Conservation (phyloP, 805 yeast genomes). For the Isabelozyma pseudorhagii region DNA sequence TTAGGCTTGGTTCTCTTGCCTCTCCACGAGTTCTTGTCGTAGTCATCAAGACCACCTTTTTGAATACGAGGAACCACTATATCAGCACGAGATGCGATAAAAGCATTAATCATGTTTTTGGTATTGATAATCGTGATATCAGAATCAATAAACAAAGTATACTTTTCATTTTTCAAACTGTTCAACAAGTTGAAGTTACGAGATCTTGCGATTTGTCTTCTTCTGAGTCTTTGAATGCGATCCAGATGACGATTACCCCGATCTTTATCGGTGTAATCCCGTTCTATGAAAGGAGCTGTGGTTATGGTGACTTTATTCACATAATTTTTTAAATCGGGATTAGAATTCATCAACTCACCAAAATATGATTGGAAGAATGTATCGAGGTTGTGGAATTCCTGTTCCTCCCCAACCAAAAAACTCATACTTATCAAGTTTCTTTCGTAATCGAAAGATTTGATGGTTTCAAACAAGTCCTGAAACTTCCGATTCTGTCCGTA, state of each 20-base stretch:
- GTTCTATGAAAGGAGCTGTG: conserved; percentile 33
- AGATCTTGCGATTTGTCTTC: conserved; percentile 34
- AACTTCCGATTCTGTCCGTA: conserved; percentile 36
- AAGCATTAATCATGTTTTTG: conserved; percentile 19
- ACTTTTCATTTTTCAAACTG: conserved; percentile 25
- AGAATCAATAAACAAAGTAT: conserved; percentile 35
- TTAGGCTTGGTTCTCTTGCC: conserved; percentile 33
- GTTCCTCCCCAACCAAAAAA: conserved; percentile 26
- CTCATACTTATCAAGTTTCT: conserved; percentile 23
- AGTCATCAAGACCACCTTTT: conserved; percentile 24
- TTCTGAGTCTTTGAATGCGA: conserved; percentile 27
- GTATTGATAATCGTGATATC: conserved; percentile 26
- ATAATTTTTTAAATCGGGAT: not conserved
- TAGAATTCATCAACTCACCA: conserved; percentile 6
- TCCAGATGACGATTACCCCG: conserved; percentile 23
- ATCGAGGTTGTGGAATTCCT: conserved; percentile 20
- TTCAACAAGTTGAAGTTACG: conserved; percentile 32
- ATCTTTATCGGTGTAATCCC: conserved; percentile 8
- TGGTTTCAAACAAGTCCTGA: conserved; percentile 26
- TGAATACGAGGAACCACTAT: conserved; percentile 36
- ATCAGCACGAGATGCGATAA: conserved; percentile 26
- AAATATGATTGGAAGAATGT: conserved; percentile 12
- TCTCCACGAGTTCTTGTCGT: conserved; percentile 41
- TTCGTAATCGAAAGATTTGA: conserved; percentile 23
- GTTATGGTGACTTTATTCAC: conserved; percentile 21